Evolutionary conservation across 208 protist genomes (phyloP).

Genomic region (Leishmania mexicana): DNA sequence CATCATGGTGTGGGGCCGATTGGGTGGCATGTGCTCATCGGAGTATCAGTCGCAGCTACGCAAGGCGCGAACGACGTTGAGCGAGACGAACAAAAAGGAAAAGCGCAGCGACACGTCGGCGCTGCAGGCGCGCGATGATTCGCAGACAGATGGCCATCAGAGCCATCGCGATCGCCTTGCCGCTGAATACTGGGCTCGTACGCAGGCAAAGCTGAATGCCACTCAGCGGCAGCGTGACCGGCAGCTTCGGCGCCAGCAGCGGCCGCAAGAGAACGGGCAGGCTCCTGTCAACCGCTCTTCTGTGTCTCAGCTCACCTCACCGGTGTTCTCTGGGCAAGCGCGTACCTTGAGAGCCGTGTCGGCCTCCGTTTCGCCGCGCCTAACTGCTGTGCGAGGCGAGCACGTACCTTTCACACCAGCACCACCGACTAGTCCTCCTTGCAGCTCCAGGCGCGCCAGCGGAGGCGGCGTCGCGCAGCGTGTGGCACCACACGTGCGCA

Average conservation of each 20-base stretch:
- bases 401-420: neutral
- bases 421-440: neutral
- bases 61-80: slow-evolving; percentile 6
- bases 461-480: neutral
- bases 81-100: neutral
- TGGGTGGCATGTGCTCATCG: slow-evolving; percentile 22
- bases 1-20: slow-evolving; percentile 10
- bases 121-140: neutral
- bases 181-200: neutral
- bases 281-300: neutral
- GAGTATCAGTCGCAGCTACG: slow-evolving; percentile 26
- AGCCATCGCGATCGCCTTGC: slow-evolving; percentile 15
- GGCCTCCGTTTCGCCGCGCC: neutral
- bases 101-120: neutral
- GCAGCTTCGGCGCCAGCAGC: neutral
- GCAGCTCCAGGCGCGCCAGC: neutral
- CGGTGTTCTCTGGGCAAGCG: neutral
- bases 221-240: slow-evolving; percentile 7
- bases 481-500: neutral
- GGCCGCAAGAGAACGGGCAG: neutral
- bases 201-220: slow-evolving; percentile 4
- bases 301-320: neutral
- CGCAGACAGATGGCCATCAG: neutral
- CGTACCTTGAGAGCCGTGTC: neutral
- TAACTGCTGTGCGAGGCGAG: neutral